These are phyloP conservation scores for Eurotiales sp. DNA, from an alignment of 2,329 filamentous ascomycete genomes.

Conservation along the genomic window DNA sequence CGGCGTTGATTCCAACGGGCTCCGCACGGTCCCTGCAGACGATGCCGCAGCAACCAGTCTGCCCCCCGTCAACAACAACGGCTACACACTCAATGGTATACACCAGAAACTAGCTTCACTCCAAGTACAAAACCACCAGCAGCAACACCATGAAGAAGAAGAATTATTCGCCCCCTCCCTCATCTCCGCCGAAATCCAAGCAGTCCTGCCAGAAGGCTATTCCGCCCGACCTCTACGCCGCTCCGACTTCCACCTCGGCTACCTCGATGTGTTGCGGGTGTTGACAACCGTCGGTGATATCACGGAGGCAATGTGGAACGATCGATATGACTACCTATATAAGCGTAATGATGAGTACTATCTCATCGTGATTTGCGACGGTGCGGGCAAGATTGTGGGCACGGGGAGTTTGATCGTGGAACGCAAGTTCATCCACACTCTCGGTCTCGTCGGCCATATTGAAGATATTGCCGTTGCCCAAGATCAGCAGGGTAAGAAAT, in stretches of 20 bases:
- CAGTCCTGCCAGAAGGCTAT: conserved; percentile 75
- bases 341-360: conserved; percentile 75
- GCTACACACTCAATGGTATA: conserved; percentile 17
- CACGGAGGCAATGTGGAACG: conserved; percentile 66
- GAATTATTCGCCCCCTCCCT: conserved; percentile 71
- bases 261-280: conserved; percentile 86
- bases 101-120: neutral
- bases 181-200: conserved; percentile 70
- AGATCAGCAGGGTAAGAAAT: conserved; percentile 95
- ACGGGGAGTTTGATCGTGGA: conserved; percentile 89
- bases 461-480: conserved; percentile 95
- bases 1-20: conserved; percentile 11
- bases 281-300: conserved; percentile 92
- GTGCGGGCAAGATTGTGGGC: conserved; percentile 68
- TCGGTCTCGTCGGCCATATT: conserved; percentile 76
- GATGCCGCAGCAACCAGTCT: conserved; percentile 19
- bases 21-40: conserved; percentile 11
- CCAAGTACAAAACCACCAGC: conserved; percentile 8
- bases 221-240: conserved; percentile 73
- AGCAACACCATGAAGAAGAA: conserved; percentile 36
- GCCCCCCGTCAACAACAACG: conserved; percentile 17
- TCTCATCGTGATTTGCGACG: conserved; percentile 79
- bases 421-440: conserved; percentile 62
- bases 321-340: conserved; percentile 79
- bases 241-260: conserved; percentile 74